Evolutionary conservation across 345 rosid genomes (phyloP), one percentile per base, ranked within the genome.

Genomic region (Mercurialis annua): DNA sequence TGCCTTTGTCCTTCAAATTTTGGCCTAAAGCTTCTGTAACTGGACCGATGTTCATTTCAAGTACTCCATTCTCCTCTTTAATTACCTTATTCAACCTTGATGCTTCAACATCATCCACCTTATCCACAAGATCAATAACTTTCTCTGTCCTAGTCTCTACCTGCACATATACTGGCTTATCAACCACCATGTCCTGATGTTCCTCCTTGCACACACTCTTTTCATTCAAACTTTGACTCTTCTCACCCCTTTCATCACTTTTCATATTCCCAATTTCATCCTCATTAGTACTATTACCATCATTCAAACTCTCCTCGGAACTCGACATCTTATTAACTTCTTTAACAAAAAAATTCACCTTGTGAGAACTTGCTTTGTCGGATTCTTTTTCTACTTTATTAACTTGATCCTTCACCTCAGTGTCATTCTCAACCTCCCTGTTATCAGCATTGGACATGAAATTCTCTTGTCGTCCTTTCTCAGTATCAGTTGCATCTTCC

Each of bases 1-100:
- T 89, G 62, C 90, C 91, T 75, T 87, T 84, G 73, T 85, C 96
- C 80, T 76, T 80, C 69, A 81, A 54, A 67, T 42, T 78, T 50
- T 62, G 79, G 60, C 48, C 34, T 43, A 76, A 59, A 66, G 64
- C 73, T 50, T 76, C 82, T 7, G 78, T 75, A 51, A 69, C 71
- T 52, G 62, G 30, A 70, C 70, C 67, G 17, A 48, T 52, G 63
- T 68, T 62, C 63, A 68, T 72, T 48, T 70, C 74, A 33, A 53
- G 58, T 55, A 70, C 68, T 66, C 24, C 74, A 62, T 62, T 76
- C 34, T 62, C 83, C 43, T 57, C 70, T 20, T 47, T 75, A 54
- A 66, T 67, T 71, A 77, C 86, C 67, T 70, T 74, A 29, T 51
- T 72, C 16, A 65, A 68, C 60, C 75, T 79, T 1, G 34, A 65